Evolutionary conservation across 805 yeast genomes (phyloP), one percentile per base, ranked within the genome.

Genomic region (Pichia rugopelliculosa): DNA sequence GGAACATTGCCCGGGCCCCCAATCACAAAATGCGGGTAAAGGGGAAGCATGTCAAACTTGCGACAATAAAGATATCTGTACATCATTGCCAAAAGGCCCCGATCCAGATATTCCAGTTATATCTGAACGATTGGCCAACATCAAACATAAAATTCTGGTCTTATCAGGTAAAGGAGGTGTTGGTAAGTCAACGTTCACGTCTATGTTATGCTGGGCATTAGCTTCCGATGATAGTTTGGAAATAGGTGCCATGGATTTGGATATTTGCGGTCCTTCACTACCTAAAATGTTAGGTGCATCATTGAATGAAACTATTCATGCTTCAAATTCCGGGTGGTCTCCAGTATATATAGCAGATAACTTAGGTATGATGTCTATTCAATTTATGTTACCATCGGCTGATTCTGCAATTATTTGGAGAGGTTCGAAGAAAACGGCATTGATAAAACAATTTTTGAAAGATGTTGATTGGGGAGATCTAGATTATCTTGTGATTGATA

Each of bases 1-100:
- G 1, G 97, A 89, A 61, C 98, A 93, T 65, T 93, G 99, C 69
- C 99, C 99, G 0, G 99, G 99, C 1, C 96, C 98, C 1, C 96
- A 91, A 61, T 84, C 95, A 2, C 97, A 89, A 56, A 67, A 69
- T 45, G 99, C 99, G 2, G 99, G 99, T 8, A 80, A 84, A 57
- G 90, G 87, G 3, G 96, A 87, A 60, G 96, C 98, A 12, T 93
- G 99, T 62, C 75, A 70, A 9, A 96, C 97, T 11, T 93, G 99
- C 69, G 95, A 97, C 15, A 93, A 93, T 67, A 89, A 93, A 65
- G 80, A 75, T 40, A 85, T 91, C 5, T 93, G 99, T 68, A 84
- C 88, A 44, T 78, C 95, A 3, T 71, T 89, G 12, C 93, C 93
- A 9, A 85, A 85, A 60, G 97, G 45, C 4, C 97, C 98, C 0